Evolutionary conservation across 345 rosid genomes (phyloP), one percentile per base, ranked within the genome.

Genomic region (Clarkia xantiana): DNA sequence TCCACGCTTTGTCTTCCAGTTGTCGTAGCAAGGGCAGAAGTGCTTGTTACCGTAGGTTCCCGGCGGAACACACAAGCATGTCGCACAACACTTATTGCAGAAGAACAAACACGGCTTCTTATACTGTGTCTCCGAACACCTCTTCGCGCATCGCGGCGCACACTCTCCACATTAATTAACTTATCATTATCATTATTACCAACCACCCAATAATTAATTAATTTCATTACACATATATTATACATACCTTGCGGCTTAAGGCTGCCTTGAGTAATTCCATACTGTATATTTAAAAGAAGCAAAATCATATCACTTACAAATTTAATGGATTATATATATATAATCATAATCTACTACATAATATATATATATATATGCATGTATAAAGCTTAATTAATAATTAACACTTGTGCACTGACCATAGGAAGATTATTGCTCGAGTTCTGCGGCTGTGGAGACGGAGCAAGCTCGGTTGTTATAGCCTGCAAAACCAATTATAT

Each of bases 51-150:
- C 80, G 12, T 71, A 74, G 8, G 72, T 66, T 10, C 87, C 87
- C 23, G 83, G 72, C 22, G 87, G 87, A 55, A 74, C 87, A 56
- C 90, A 81, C 67, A 73, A 52, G 79, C 89, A 81, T 65, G 59
- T 61, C 17, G 61, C 75, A 44, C 89, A 78, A 62, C 89, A 81
- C 53, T 78, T 78, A 0, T 71, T 60, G 53, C 89, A 81, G 54
- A 78, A 81, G 71, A 78, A 78, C 58, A 81, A 39, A 70, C 85
- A 81, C 40, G 82, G 73, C 61, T 78, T 71, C 67, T 53, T 60
- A 60, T 65, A 58, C 23, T 67, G 67, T 42, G 85, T 80, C 49
- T 53, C 64, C 13, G 72, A 73, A 61, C 89, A 81, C 55, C 89
- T 78, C 18, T 16, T 42, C 1, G 34, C 36, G 68, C 89, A 81